Base-by-base conservation (phyloP, 2,329 filamentous ascomycete genomes). In the Botryotinia calthae region DNA sequence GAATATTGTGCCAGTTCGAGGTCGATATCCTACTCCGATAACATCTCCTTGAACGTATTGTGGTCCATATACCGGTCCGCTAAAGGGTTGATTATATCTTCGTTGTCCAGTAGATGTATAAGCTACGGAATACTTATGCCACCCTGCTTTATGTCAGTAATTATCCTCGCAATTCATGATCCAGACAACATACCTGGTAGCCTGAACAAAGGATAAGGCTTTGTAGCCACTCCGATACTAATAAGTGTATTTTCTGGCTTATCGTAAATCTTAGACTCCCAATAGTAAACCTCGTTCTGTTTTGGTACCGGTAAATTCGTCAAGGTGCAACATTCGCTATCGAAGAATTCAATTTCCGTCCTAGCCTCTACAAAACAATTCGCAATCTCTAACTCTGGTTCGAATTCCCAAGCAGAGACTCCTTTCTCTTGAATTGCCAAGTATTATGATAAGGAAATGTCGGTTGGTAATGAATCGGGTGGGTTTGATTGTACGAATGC, bases 321-420 rank as follows among this genome's bases (percentile, higher is more conserved):
- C 63, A 81, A 76, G 75, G 98, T 96, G 78, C 95, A 97, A 84
- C 95, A 98, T 82, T 97, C 96, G 2, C 94, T 96, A 82, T 99
- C 96, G 81, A 97, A 99, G 84, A 99, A 99, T 82, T 99, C 96
- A 76, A 99, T 97, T 82, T 99, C 96, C 18, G 96, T 99, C 76
- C 96, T 90, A 58, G 86, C 95, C 83, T 99, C 95, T 76, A 99
- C 96, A 81, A 99, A 99, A 83, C 96, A 99, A 83, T 98, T 98
- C 77, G 96, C 96, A 77, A 98, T 98, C 83, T 99, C 96, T 51
- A 98, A 85, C 82, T 99, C 96, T n/a, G 96, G 96, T 82, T 98
- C 96, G 80, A 99, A 99, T 82, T 99, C 96, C 96, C 96, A 99
- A 10, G 96, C 96, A 8, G 96, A 97, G n/a, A 99, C 95, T 68